Evolutionary conservation across 441 rosid genomes (phyloP).

Genomic region (Erodium chrysanthum): DNA sequence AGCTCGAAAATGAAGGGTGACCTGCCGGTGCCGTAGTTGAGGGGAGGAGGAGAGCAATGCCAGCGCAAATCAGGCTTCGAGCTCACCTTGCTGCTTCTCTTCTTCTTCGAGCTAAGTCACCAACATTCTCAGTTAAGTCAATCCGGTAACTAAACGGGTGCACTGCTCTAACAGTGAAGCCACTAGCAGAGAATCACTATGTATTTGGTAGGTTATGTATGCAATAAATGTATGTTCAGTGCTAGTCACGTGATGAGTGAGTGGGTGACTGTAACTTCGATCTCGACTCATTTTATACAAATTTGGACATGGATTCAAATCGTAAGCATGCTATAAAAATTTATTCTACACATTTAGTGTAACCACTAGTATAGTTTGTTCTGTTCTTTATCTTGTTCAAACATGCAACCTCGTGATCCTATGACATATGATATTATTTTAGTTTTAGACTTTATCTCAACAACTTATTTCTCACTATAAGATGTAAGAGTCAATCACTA

Average conservation of each 20-base stretch:
- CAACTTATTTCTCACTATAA: no score
- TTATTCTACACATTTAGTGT: no score
- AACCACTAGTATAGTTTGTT: no score
- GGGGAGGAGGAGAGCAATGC: not conserved
- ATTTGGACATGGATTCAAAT: no score
- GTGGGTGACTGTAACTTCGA: not conserved
- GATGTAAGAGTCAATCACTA: no score
- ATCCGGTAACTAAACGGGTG: not conserved
- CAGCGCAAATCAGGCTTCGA: not conserved
- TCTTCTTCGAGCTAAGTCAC: not conserved
- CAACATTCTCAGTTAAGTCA: not conserved
- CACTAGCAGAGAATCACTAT: not conserved
- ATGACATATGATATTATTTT: no score
- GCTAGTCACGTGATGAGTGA: not conserved
- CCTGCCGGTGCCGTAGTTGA: not conserved
- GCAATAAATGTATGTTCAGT: not conserved
- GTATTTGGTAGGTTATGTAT: not conserved
- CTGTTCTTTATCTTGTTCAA: no score
- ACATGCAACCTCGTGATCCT: no score
- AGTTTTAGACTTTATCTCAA: no score
- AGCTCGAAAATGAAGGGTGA: not conserved
- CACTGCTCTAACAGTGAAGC: not conserved
- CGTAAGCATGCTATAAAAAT: no score
- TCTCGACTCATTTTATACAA: not conserved
- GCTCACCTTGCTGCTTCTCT: constrained; percentile 2